Conservation (phyloP, 345 rosid genomes). For the Sonneratia alba region DNA sequence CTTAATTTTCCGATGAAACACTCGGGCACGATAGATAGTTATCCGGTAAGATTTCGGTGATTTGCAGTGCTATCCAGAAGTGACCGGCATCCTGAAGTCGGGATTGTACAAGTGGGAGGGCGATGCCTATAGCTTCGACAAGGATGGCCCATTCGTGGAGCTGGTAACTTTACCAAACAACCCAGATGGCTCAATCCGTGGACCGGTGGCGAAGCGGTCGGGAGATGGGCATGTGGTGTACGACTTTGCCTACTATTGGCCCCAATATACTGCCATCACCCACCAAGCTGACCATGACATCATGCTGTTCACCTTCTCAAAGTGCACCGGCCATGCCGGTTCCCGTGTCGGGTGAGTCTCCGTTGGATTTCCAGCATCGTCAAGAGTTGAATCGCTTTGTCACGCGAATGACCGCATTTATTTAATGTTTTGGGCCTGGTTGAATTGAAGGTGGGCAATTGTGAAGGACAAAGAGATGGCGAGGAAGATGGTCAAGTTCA, state of each 20-base stretch:
- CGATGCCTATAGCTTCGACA: slow-evolving; percentile 49
- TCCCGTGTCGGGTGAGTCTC: slow-evolving; percentile 69
- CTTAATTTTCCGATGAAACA: no score
- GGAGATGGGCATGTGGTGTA: slow-evolving; percentile 47
- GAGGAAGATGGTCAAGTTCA: slow-evolving; percentile 49
- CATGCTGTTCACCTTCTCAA: slow-evolving; percentile 88
- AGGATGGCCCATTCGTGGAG: slow-evolving; percentile 57
- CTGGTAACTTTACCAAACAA: slow-evolving; percentile 70
- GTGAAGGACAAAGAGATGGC: slow-evolving; percentile 65
- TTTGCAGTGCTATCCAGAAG: slow-evolving; percentile 51
- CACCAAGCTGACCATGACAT: slow-evolving; percentile 49
- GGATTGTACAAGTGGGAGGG: slow-evolving; percentile 82
- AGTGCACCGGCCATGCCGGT: slow-evolving; percentile 93
- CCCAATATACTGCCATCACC: slow-evolving; percentile 71
- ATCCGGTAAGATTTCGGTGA: no score
- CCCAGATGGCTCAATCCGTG: slow-evolving; percentile 64
- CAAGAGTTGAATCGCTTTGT: no score
- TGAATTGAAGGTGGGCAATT: slow-evolving; percentile 57
- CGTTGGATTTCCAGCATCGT: no score
- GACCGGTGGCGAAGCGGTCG: slow-evolving; percentile 53
- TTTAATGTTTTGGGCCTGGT: background rate
- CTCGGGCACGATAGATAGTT: no score
- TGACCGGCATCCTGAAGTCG: slow-evolving; percentile 42
- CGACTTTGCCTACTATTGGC: slow-evolving; percentile 93
- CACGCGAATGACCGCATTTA: background rate